These are phyloP conservation scores for Aspergillus asperescens DNA, from an alignment of 495 filamentous ascomycete species.

Conservation along the genomic window DNA sequence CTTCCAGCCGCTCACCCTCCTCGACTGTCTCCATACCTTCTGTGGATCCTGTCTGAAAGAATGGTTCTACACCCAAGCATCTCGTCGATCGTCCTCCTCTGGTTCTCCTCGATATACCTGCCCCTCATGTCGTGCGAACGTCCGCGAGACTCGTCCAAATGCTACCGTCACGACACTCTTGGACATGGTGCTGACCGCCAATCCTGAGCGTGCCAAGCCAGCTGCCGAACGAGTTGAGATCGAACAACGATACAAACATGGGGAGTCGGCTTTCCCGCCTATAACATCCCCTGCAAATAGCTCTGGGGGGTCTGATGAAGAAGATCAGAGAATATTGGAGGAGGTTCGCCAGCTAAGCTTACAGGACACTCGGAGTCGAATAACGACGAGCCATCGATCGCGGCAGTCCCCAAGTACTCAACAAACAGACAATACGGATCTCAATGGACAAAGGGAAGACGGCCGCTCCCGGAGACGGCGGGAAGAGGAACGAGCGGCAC, in stretches of 20 bases:
- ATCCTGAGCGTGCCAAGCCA: constrained; percentile 64
- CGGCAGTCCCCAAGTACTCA: constrained; percentile 24
- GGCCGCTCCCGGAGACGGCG: constrained; percentile 37
- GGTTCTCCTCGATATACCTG: constrained; percentile 70
- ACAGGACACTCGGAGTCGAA: constrained; percentile 47
- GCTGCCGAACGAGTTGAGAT: constrained; percentile 67
- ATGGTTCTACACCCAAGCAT: constrained; percentile 73
- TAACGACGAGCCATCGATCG: constrained; percentile 28
- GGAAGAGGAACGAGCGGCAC: constrained; percentile 39
- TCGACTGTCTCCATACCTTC: constrained; percentile 96
- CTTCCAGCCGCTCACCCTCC: constrained; percentile 89
- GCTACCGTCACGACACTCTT: constrained; percentile 37
- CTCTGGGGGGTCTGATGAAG: constrained; percentile 44
- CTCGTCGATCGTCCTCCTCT: constrained; percentile 41
- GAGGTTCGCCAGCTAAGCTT: constrained; percentile 68
- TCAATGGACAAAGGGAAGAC: constrained; percentile 33
- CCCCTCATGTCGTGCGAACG: constrained; percentile 81
- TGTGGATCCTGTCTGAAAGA: constrained; percentile 91
- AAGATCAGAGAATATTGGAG: constrained; percentile 64
- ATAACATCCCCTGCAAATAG: constrained; percentile 16
- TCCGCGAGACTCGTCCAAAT: constrained; percentile 78
- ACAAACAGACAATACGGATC: constrained; percentile 26
- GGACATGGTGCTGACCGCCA: constrained; percentile 54
- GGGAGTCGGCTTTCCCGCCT: constrained; percentile 58
- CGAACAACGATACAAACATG: constrained; percentile 63